These are phyloP conservation scores for Ceratocystis ficicola DNA, from an alignment of 2,329 filamentous ascomycete genomes.

Conservation along the genomic window DNA sequence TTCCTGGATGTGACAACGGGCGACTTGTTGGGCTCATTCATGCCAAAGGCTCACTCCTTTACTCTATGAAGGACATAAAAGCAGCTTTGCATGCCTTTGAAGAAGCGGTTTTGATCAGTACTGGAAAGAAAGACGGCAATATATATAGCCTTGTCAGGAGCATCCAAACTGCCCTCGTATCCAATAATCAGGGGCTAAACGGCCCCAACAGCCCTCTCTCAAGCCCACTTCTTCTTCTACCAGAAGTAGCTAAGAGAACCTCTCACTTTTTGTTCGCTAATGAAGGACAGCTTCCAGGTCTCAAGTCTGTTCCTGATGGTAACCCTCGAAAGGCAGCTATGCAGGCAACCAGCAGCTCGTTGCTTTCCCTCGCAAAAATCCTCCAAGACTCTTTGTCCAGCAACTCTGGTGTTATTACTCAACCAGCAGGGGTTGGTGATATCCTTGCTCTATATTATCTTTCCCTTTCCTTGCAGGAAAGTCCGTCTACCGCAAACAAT, in stretches of 20 bases:
- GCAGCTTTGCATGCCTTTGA: conserved; percentile 83
- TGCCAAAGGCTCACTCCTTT: conserved; percentile 97
- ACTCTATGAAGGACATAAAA: conserved; percentile 70
- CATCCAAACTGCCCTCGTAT: conserved; percentile 59
- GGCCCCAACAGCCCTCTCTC: neutral
- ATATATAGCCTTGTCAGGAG: conserved; percentile 68
- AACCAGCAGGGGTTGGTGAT: conserved; percentile 67
- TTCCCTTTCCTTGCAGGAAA: conserved; percentile 85
- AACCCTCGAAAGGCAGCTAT: conserved; percentile 66
- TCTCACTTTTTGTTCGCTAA: conserved; percentile 69
- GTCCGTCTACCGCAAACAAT: conserved; percentile 95
- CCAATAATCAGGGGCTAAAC: conserved; percentile 25
- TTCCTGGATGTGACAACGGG: conserved; percentile 79
- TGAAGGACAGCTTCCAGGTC: conserved; percentile 65
- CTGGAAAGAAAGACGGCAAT: conserved; percentile 55
- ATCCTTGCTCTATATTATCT: conserved; percentile 93
- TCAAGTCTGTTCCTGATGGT: conserved; percentile 58
- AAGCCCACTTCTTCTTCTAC: conserved; percentile 61
- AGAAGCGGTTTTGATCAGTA: conserved; percentile 81
- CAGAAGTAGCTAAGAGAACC: conserved; percentile 71
- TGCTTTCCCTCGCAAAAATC: conserved; percentile 91
- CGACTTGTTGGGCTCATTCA: conserved; percentile 88
- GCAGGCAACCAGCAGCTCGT: conserved; percentile 87
- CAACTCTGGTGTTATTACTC: conserved; percentile 44
- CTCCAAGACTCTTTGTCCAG: conserved; percentile 92